phyloP scores from a whole-genome alignment of 2,329 filamentous ascomycete species.

The Trichoderma semiorbis region DNA sequence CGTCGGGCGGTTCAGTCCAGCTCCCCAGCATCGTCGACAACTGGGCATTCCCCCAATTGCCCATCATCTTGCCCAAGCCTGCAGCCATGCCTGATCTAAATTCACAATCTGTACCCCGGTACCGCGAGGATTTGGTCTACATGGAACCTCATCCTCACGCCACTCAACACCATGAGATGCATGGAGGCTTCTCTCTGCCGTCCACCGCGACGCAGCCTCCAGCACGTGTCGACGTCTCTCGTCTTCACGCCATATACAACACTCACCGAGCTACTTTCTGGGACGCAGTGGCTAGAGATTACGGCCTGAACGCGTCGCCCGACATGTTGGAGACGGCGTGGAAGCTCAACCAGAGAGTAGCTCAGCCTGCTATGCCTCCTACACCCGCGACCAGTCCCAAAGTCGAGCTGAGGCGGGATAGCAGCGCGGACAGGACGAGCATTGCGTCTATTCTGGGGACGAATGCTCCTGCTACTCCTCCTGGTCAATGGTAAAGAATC shows the following conservation, averaged over 20 bases:
- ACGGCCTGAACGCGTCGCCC: conserved; percentile 61
- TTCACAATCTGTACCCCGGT: conserved; percentile 40
- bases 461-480: background rate
- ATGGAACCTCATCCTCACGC: conserved; percentile 41
- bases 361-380: conserved; percentile 43
- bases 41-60: conserved; percentile 44
- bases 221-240: conserved; percentile 57
- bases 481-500: background rate
- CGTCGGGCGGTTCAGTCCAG: conserved; percentile 45
- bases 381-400: conserved; percentile 53
- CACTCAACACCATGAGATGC: conserved; percentile 48
- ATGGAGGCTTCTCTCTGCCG: conserved; percentile 38
- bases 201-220: conserved; percentile 32
- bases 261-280: conserved; percentile 70
- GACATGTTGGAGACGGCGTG: conserved; percentile 68
- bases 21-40: conserved; percentile 51
- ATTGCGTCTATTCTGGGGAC: conserved; percentile 56
- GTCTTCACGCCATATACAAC: conserved; percentile 67
- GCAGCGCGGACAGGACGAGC: conserved; percentile 49
- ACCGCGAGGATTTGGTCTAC: conserved; percentile 44
- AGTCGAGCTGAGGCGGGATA: conserved; percentile 39
- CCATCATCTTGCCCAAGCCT: conserved; percentile 66
- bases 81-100: conserved; percentile 43
- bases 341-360: conserved; percentile 41
- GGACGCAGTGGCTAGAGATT: conserved; percentile 67